Conservation (phyloP, 1,284 basidiomycete species). For the Trichosporon inkin region DNA sequence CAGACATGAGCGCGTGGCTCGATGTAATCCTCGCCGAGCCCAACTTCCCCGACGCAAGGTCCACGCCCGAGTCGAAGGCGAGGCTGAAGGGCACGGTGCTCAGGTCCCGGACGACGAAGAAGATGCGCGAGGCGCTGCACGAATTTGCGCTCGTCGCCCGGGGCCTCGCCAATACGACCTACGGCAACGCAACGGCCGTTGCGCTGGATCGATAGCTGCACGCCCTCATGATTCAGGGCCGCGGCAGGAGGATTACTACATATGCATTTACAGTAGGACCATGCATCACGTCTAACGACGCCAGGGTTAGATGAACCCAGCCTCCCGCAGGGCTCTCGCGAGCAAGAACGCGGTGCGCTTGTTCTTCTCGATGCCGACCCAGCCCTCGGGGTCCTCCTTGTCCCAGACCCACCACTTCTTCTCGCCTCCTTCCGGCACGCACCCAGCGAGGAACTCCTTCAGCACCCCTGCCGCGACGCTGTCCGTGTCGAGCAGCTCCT, state of each 20-base stretch:
- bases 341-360: slow-evolving; percentile 20
- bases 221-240: background rate
- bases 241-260: background rate
- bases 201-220: background rate
- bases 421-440: slow-evolving; percentile 34
- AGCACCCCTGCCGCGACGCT: slow-evolving; percentile 17
- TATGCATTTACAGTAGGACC: background rate
- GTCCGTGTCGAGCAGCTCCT: background rate
- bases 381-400: slow-evolving; percentile 17
- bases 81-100: slow-evolving; percentile 69
- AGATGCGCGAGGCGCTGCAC: slow-evolving; percentile 51
- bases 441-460: slow-evolving; percentile 34
- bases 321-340: slow-evolving; percentile 19
- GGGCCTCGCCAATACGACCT: slow-evolving; percentile 48
- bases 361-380: slow-evolving; percentile 28
- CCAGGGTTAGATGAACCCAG: slow-evolving; percentile 14
- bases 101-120: slow-evolving; percentile 45
- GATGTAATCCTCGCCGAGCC: slow-evolving; percentile 61
- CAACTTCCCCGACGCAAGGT: slow-evolving; percentile 45
- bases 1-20: slow-evolving; percentile 64
- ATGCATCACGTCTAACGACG: background rate
- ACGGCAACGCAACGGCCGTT: slow-evolving; percentile 48
- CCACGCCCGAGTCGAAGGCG: slow-evolving; percentile 63
- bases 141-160: slow-evolving; percentile 51
- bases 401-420: slow-evolving; percentile 21